Conservation (phyloP, 306 rosid genomes). For the Arachis hypogaea region DNA sequence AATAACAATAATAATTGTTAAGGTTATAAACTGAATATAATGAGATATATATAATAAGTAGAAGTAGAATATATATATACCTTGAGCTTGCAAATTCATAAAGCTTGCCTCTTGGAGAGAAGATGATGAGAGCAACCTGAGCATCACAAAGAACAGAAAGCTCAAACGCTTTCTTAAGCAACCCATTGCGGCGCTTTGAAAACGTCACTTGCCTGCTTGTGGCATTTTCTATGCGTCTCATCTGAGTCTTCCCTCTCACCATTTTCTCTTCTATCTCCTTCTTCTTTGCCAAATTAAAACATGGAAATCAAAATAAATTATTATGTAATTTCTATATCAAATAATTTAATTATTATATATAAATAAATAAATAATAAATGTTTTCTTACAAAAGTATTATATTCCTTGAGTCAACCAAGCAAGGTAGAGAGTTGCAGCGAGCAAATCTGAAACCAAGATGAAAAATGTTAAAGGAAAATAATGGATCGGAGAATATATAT, state of each 20-base stretch:
- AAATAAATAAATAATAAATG: too few relatives aligned
- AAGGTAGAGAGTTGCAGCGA: constrained; percentile 16
- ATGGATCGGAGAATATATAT: not conserved
- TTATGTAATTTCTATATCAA: too few relatives aligned
- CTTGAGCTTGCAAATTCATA: constrained; percentile 55
- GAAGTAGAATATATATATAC: not conserved
- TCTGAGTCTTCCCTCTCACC: constrained; percentile 94
- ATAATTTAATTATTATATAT: too few relatives aligned
- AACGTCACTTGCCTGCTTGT: constrained; percentile 92
- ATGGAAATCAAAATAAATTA: too few relatives aligned
- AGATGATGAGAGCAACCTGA: constrained; percentile 51
- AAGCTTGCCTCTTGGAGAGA: constrained; percentile 57
- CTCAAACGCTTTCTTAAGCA: constrained; percentile 89
- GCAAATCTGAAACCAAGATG: constrained; percentile 28
- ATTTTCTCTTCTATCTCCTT: constrained; percentile 40
- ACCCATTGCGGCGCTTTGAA: constrained; percentile 79
- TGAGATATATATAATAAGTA: not conserved
- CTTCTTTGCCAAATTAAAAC: not conserved
- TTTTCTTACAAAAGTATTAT: too few relatives aligned
- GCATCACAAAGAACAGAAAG: constrained; percentile 85
- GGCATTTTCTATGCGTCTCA: constrained; percentile 86
- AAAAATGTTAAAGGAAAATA: not conserved
- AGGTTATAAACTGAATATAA: too few relatives aligned
- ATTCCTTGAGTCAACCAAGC: too few relatives aligned
- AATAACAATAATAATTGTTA: too few relatives aligned